These are phyloP conservation scores for Paecilomyces sp. DNA, from an alignment of 2,329 filamentous ascomycete genomes.

Conservation along the genomic window DNA sequence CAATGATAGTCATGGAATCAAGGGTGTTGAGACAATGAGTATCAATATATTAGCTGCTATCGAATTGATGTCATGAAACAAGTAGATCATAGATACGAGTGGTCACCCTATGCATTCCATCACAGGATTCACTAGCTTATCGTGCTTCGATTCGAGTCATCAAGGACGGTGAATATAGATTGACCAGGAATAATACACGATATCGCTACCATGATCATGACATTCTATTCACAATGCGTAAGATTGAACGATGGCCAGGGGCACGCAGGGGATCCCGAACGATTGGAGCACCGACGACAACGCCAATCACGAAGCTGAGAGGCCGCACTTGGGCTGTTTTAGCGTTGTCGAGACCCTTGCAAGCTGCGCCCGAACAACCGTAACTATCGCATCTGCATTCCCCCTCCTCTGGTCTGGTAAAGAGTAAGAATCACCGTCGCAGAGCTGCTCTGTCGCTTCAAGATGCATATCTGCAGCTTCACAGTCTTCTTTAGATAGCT, in stretches of 20 bases:
- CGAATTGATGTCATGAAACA: too few relatives aligned
- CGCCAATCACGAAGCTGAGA: not conserved
- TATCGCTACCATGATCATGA: too few relatives aligned
- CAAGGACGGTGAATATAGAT: too few relatives aligned
- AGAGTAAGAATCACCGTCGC: not conserved
- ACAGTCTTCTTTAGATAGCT: not conserved
- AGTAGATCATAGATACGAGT: too few relatives aligned
- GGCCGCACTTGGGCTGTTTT: not conserved
- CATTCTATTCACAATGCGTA: too few relatives aligned
- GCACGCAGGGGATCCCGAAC: not conserved
- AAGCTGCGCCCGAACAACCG: not conserved
- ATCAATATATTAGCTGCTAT: too few relatives aligned
- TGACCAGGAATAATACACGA: too few relatives aligned
- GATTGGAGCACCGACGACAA: not conserved
- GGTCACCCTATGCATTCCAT: too few relatives aligned
- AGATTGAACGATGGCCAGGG: not conserved
- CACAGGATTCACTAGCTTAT: too few relatives aligned
- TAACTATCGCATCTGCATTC: not conserved
- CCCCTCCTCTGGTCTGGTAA: not conserved
- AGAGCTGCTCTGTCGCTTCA: not conserved
- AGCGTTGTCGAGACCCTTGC: not conserved
- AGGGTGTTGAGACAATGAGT: too few relatives aligned
- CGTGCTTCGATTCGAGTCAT: too few relatives aligned
- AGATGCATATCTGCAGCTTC: not conserved
- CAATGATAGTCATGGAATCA: too few relatives aligned